Base-by-base conservation (phyloP, 495 filamentous ascomycete species). In the Echria macrotheca region DNA sequence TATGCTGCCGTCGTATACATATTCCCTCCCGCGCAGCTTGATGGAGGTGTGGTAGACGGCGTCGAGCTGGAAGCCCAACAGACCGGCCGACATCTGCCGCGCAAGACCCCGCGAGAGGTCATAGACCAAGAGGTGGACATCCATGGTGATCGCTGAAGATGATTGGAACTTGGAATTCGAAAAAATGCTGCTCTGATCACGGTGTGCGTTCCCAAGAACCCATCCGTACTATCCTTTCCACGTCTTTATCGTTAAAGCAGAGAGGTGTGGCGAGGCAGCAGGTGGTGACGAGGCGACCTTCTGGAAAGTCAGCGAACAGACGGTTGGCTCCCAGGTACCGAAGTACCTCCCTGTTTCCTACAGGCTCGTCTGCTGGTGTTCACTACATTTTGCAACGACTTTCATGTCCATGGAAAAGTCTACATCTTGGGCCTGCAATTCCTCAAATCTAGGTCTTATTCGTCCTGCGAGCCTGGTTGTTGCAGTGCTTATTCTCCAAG, bases 11-110 rank as follows among this genome's bases (percentile, higher is more conserved):
- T 79, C 69, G 49, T 72, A 78, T 29, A 74, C 68, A 59, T 77
- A 77, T 58, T 74, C 70, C 38, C 59, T 54, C n/a, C 84, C 84
- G 21, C 81, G 77, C 23, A 97, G 72, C 11, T 96, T 84, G 23
- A 98, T 80, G 1, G 89, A 83, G 0, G 91, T 96, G 57, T 96
- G 91, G 60, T 95, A 96, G 36, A 96, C 79, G 24, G 91, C 91
- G 67, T 95, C 90, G 15, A 90, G 78, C 35, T 89, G 85, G 46
- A 81, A 83, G 0, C 87, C 87, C 24, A 84, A 77, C 57, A 86
- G 57, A 15, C 51, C 47, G 47, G 57, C 49, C 8, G 74, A 76
- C 53, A 79, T 65, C 41, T 73, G 65, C 26, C 63, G 65, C 11
- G 69, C 74, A 28, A 79, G 42, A 28, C 84, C 90, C 63, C 83